A percentile compares a stretch with the other conserved stretches of the same genome.
Evolutionary conservation across 2,329 filamentous ascomycete genomes (phyloP).

Genomic region (Exophiala alcalophila): DNA sequence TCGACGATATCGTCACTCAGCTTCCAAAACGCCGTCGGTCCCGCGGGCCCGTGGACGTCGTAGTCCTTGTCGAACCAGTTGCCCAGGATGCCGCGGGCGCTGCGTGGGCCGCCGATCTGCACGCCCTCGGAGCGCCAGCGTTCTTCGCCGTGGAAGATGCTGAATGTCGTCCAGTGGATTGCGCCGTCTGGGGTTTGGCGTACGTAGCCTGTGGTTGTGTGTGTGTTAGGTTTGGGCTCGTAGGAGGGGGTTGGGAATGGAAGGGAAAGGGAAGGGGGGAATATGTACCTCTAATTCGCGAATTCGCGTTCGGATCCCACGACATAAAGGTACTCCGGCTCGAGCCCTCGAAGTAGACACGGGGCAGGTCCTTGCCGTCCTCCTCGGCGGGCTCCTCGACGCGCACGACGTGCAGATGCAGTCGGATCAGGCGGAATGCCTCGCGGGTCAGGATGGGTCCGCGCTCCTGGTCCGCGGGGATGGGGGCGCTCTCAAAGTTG

Average conservation of each 20-base stretch:
- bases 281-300: conserved; percentile 58
- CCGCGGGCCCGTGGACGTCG: conserved; percentile 65
- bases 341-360: conserved; percentile 66
- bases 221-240: conserved; percentile 16
- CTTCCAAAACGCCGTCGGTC: conserved; percentile 78
- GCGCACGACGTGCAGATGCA: conserved; percentile 62
- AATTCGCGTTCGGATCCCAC: conserved; percentile 68
- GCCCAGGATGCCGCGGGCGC: conserved; percentile 66
- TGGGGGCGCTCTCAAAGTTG: conserved; percentile 59
- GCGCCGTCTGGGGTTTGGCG: conserved; percentile 67
- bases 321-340: conserved; percentile 61
- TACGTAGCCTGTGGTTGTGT: conserved; percentile 53
- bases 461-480: conserved; percentile 45
- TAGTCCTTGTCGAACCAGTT: conserved; percentile 78
- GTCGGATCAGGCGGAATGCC: conserved; percentile 66
- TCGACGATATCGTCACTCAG: conserved; percentile 51
- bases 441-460: conserved; percentile 60
- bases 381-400: conserved; percentile 59
- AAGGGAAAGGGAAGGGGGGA: conserved; percentile 1
- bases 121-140: conserved; percentile 75
- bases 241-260: not conserved
- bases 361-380: conserved; percentile 51
- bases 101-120: conserved; percentile 66
- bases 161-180: conserved; percentile 70
- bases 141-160: conserved; percentile 63